These are phyloP conservation scores for Cordyceps cateniannulata DNA, from an alignment of 2,329 filamentous ascomycete species.

Conservation along the genomic window DNA sequence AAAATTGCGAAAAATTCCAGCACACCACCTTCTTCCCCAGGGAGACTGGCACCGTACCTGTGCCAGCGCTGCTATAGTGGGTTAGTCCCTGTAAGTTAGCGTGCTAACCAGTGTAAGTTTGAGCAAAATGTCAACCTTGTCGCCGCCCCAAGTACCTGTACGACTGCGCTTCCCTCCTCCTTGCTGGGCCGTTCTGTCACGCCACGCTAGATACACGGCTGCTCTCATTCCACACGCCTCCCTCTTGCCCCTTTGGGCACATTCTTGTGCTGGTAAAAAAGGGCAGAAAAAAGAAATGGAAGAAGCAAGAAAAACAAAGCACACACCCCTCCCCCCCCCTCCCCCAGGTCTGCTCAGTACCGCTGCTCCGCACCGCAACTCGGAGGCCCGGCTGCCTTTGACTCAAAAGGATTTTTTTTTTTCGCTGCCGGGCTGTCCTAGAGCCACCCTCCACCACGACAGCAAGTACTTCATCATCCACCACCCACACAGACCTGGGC, in stretches of 20 bases:
- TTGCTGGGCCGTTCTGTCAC: background rate
- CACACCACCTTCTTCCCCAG: background rate
- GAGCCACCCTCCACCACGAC: background rate
- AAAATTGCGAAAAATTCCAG: background rate
- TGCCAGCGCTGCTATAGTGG: background rate
- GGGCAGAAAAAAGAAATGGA: conserved; percentile 3
- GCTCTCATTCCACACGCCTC: conserved; percentile 4
- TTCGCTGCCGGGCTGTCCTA: background rate
- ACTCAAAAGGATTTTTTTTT: conserved; percentile 9
- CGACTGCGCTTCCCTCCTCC: background rate
- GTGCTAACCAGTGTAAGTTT: background rate
- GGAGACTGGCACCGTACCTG: background rate
- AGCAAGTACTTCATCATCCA: conserved; percentile 10
- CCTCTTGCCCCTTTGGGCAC: background rate
- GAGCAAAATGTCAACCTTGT: background rate
- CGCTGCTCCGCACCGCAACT: conserved; percentile 7
- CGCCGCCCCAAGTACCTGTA: background rate
- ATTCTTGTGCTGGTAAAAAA: background rate
- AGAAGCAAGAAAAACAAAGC: conserved; percentile 10
- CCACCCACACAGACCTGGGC: conserved; percentile 5
- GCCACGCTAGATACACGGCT: conserved; percentile 6
- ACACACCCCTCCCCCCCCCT: conserved; percentile 6
- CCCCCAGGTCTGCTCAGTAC: background rate
- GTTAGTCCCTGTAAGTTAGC: background rate
- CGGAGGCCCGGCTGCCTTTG: conserved; percentile 7